Evolutionary conservation across 2,329 filamentous ascomycete species (phyloP).

Genomic region (Amesomyces nigricolor): DNA sequence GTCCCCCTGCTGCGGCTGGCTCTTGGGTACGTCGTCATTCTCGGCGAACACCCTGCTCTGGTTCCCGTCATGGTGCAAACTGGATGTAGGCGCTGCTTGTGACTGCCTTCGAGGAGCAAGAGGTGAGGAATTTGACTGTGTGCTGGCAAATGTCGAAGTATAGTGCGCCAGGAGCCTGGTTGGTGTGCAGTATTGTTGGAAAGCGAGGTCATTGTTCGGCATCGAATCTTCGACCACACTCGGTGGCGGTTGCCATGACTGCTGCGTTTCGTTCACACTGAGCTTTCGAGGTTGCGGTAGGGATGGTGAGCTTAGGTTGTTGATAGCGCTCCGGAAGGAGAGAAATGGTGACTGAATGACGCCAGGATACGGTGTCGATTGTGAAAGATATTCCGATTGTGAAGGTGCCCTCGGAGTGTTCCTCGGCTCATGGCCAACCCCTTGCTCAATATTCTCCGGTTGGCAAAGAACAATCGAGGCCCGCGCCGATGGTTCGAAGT

Average conservation of each 20-base stretch:
- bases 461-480: constrained; percentile 1
- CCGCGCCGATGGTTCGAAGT: constrained; percentile 36
- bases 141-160: constrained; percentile 34
- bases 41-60: too few relatives aligned
- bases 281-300: constrained; percentile 6
- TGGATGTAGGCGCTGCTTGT: neutral
- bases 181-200: constrained; percentile 40
- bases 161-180: constrained; percentile 47
- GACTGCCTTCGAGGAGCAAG: neutral
- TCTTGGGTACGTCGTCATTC: neutral
- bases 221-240: constrained; percentile 54
- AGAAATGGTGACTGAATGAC: constrained; percentile 25
- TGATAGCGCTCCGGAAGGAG: constrained; percentile 30
- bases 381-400: neutral
- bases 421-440: neutral
- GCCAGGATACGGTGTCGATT: neutral
- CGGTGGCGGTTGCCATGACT: constrained; percentile 40
- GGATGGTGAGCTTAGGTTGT: constrained; percentile 28
- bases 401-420: too few relatives aligned
- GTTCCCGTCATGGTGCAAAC: neutral
- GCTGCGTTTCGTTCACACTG: constrained; percentile 24
- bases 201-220: constrained; percentile 33
- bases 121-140: constrained; percentile 25
- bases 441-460: neutral
- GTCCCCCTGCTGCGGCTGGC: neutral